Evolutionary conservation across 2,329 filamentous ascomycete species (phyloP).

Genomic region (Claviceps sp.): DNA sequence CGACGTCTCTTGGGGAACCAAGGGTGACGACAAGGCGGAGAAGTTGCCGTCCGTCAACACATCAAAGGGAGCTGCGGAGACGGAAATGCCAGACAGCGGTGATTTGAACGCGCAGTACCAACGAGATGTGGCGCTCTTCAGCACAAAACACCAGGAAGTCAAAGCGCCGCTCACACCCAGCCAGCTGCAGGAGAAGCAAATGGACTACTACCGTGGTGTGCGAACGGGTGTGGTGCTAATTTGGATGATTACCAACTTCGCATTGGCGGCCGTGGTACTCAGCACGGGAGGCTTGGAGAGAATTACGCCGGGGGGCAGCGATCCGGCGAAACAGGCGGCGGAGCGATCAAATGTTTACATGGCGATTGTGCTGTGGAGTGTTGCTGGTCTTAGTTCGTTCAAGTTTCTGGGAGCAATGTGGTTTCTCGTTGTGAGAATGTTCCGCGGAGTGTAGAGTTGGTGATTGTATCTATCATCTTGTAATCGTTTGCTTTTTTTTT

Average conservation of each 20-base stretch:
- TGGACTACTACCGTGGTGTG: constrained; percentile 97
- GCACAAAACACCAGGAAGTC: constrained; percentile 59
- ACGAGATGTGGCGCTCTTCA: constrained; percentile 62
- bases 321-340: constrained; percentile 28
- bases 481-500: neutral
- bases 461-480: neutral
- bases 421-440: constrained; percentile 84
- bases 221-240: constrained; percentile 79
- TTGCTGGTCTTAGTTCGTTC: constrained; percentile 70
- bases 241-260: constrained; percentile 97
- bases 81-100: constrained; percentile 86
- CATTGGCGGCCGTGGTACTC: constrained; percentile 71
- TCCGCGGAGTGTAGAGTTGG: constrained; percentile 49
- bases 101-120: constrained; percentile 95
- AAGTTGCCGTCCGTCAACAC: constrained; percentile 79
- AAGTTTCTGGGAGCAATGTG: constrained; percentile 80
- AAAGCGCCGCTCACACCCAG: constrained; percentile 43
- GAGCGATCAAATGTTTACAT: constrained; percentile 68
- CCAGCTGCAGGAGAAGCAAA: constrained; percentile 64
- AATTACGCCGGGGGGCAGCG: constrained; percentile 32
- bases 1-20: constrained; percentile 96
- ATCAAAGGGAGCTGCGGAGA: constrained; percentile 82
- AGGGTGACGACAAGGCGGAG: constrained; percentile 91
- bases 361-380: constrained; percentile 76
- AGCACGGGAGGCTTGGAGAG: constrained; percentile 71